Percentiles rank a stretch among this genome's conserved stretches.
These are phyloP conservation scores for Globisporangium emineosum DNA, from an alignment of 352 stramenopile species.

Conservation along the genomic window DNA sequence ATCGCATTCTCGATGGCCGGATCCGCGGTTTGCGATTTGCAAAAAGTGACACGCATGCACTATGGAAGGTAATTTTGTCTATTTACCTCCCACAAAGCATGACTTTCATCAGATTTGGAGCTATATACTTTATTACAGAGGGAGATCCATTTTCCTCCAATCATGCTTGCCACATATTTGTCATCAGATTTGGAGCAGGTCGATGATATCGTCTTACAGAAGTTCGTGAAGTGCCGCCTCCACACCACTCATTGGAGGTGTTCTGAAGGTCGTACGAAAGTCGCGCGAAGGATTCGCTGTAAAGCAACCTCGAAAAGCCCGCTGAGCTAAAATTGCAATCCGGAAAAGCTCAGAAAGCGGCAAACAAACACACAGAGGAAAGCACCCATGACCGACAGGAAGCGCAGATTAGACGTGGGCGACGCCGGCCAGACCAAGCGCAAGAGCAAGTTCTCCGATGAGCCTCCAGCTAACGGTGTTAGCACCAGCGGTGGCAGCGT, in stretches of 20 bases:
- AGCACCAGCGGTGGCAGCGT: slow-evolving; percentile 9
- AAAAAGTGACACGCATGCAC: too few species aligned
- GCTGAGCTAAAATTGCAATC: slow-evolving; percentile 12
- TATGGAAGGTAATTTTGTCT: too few species aligned
- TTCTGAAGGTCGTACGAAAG: slow-evolving; percentile 19
- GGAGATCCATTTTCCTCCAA: too few species aligned
- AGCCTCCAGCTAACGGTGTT: slow-evolving; percentile 22
- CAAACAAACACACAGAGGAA: not conserved
- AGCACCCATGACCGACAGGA: slow-evolving; percentile 52
- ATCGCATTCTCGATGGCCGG: too few species aligned
- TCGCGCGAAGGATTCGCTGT: slow-evolving; percentile 20
- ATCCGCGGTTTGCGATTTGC: too few species aligned
- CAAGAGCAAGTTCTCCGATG: slow-evolving; percentile 80
- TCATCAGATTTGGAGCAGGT: too few species aligned
- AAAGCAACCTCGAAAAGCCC: slow-evolving; percentile 13
- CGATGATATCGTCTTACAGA: too few species aligned
- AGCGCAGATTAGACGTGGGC: slow-evolving; percentile 63
- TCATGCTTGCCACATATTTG: too few species aligned
- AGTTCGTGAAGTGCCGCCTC: not conserved
- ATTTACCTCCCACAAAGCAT: too few species aligned
- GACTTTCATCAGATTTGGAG: too few species aligned
- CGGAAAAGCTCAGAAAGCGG: not conserved
- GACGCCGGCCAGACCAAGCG: slow-evolving; percentile 53
- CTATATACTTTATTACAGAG: too few species aligned
- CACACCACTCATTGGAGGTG: slow-evolving; percentile 13